phyloP scores from a whole-genome alignment of 345 rosid species.

The Cardiospermum halicacabum region DNA sequence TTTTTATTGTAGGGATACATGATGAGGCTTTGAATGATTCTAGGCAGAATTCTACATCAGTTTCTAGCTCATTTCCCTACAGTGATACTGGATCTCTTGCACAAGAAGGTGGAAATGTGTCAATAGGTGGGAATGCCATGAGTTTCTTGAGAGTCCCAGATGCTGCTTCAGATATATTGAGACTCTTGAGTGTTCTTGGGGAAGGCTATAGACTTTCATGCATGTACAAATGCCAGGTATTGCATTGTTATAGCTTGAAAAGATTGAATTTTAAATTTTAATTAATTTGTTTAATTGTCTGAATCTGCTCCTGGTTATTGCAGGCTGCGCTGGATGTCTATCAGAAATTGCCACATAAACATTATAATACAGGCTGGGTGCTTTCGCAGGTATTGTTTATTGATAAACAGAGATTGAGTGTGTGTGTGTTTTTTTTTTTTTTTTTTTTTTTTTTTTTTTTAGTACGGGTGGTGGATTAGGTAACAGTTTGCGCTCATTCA shows the following conservation, averaged over 20 bases:
- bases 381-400: constrained; percentile 72
- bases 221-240: constrained; percentile 86
- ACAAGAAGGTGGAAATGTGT: constrained; percentile 54
- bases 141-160: constrained; percentile 46
- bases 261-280: constrained; percentile 16
- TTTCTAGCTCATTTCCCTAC: constrained; percentile 42
- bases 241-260: constrained; percentile 1
- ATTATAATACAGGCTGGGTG: constrained; percentile 95
- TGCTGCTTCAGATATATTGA: constrained; percentile 69
- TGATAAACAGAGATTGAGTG: background rate
- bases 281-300: constrained; percentile 21
- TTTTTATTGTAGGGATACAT: constrained; percentile 51
- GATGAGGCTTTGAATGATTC: constrained; percentile 76
- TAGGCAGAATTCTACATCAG: constrained; percentile 49
- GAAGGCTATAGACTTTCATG: constrained; percentile 93
- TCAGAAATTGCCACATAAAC: constrained; percentile 74
- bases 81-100: constrained; percentile 53
- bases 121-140: constrained; percentile 37
- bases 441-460: no score
- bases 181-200: constrained; percentile 75
- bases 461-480: no score
- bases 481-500: no score
- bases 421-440: no score
- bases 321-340: constrained; percentile 85
- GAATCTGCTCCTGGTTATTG: constrained; percentile 26